phyloP scores from a whole-genome alignment of 345 rosid genomes.

The Citrus sp. region DNA sequence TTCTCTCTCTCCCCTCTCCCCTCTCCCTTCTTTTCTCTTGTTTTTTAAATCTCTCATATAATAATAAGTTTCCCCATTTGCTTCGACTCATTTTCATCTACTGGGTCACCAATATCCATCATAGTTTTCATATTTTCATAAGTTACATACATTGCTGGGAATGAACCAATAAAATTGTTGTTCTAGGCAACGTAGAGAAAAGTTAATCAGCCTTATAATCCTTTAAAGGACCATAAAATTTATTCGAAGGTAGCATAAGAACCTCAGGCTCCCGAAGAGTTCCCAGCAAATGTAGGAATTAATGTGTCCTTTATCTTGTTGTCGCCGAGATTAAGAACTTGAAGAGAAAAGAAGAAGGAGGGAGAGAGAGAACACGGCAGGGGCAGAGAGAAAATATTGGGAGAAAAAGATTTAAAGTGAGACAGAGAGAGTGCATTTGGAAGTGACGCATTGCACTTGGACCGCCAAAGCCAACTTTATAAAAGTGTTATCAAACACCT shows the following conservation, averaged over 20 bases:
- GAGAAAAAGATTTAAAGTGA: too few relatives aligned
- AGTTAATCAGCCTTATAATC: too few relatives aligned
- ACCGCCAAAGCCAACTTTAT: too few relatives aligned
- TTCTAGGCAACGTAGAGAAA: background rate
- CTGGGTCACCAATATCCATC: background rate
- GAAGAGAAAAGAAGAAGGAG: too few relatives aligned
- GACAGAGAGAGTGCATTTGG: too few relatives aligned
- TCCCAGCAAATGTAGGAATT: slow-evolving; percentile 18
- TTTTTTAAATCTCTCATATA: background rate
- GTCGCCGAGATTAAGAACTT: background rate
- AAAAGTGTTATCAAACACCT: too few relatives aligned
- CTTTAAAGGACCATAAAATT: background rate
- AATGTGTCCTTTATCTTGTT: slow-evolving; percentile 1
- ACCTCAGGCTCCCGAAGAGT: background rate
- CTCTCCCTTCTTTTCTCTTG: too few relatives aligned
- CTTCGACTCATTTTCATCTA: background rate
- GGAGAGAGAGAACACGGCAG: too few relatives aligned
- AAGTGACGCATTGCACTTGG: too few relatives aligned
- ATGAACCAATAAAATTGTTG: background rate
- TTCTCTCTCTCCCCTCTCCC: too few relatives aligned
- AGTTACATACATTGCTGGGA: background rate
- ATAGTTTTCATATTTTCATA: background rate
- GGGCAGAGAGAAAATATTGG: too few relatives aligned
- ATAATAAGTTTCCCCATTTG: background rate
- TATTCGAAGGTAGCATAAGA: background rate